Base-by-base conservation (phyloP, 2,329 filamentous ascomycete species). In the Mycosphaerelloides madeirae region DNA sequence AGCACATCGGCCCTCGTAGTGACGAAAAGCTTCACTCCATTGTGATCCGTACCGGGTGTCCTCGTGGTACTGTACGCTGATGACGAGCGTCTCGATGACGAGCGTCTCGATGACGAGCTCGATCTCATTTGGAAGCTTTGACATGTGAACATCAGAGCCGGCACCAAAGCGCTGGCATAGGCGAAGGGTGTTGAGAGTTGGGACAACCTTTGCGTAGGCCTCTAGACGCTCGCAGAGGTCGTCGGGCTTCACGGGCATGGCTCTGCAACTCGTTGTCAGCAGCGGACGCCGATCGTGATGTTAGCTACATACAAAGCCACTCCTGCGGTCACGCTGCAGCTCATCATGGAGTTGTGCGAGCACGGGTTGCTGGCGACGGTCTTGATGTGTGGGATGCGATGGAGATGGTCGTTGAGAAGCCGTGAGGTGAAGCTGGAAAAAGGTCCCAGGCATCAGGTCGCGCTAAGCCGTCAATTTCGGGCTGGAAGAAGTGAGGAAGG, bases 91-190 rank as follows among this genome's bases (percentile, higher is more conserved):
- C 15, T 13, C 19, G 28, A 48, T 25, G 34, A 48, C 9, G 18
- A 45, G 14, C 9, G 35, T 44, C 32, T 58, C 54, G 29, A 58
- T 53, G 28, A 15, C 31, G 3, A 36, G 41, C 41, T 48, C 46
- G 20, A 58, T 29, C 49, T 58, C 55, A 3, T 29, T 28, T 8
- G 54, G 55, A 20, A 58, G 38, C 32, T 46, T 55, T n/a, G 43
- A 50, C 42, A 58, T 33, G 44, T 53, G 41, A 6, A 49, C 52
- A 13, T 51, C 29, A 3, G 29, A 6, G 1, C 54, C 54, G 36
- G 41, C 37, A 14, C 56, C 54, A 32, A 52, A 57, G 18, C 54
- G 46, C 38, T 57, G 47, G 32, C 50, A 56, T 3, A 57, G 44
- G 14, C 52, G 49, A 12, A 56, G 42, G 2, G 49, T 35, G 19